Base-by-base conservation (phyloP, 306 rosid genomes). In the Herpetospermum pedunculosum region DNA sequence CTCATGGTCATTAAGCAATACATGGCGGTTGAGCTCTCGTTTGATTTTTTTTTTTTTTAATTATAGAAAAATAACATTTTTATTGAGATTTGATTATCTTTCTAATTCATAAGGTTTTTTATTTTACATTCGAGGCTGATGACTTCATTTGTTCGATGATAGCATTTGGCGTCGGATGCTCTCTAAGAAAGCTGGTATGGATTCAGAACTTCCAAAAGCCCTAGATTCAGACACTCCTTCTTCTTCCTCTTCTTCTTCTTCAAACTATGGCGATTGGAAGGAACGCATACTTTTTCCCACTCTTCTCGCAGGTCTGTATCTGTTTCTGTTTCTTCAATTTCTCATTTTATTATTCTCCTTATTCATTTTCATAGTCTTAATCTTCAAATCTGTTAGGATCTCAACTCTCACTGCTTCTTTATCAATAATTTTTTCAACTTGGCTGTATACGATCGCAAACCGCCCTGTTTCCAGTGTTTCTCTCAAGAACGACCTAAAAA, bases 211-310 rank as follows among this genome's bases (percentile, higher is more conserved):
- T 32, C 77, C 75, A 13, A 79, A 75, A 67, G 15, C 75, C 54
- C 81, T 55, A 50, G 78, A 77, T 69, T 47, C 76, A 50, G 84
- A 81, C 69, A 71, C 55, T 35, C 62, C 77, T 10, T 35, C 79
- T 7, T 64, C 72, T 18, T 73, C 55, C 25, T 62, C 77, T 62
- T 32, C 79, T 30, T 23, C 73, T 11, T 65, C 79, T 8, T 65
- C 80, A 11, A 76, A 81, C 41, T 79, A 81, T 65, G 72, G 72
- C 63, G 19, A 34, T 69, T 91, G 95, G 97, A 89, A 85, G 80
- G 85, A 79, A 74, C 88, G 90, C 63, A 82, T 91, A 81, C 53
- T 86, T 69, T 16, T 80, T 50, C 97, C 97, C 19, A 78, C 97
- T 25, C 75, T 89, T 72, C 74, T 94, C 32, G 96, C 97, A 81